These are phyloP conservation scores for Orbilia brochopaga DNA, from an alignment of 2,329 filamentous ascomycete genomes.

Conservation along the genomic window DNA sequence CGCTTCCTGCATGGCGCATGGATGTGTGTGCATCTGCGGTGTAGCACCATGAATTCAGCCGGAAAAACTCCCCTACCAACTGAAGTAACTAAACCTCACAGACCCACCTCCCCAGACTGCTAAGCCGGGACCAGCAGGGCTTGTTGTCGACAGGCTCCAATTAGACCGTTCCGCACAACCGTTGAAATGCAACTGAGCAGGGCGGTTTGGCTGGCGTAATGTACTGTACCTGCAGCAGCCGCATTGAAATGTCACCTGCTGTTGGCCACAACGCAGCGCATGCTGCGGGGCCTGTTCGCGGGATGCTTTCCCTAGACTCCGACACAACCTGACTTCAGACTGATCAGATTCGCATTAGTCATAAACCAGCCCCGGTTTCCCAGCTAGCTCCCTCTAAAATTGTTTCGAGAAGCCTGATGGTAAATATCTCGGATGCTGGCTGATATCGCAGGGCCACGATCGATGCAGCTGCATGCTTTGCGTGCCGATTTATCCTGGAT, in stretches of 20 bases:
- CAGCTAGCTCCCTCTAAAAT: conserved; percentile 7
- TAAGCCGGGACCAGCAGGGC: conserved; percentile 34
- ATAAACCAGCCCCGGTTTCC: conserved; percentile 1
- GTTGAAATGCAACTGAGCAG: conserved; percentile 7
- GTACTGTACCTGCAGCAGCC: conserved; percentile 4
- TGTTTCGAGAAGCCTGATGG: neutral
- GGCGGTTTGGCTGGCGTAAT: conserved; percentile 6
- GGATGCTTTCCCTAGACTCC: conserved; percentile 50
- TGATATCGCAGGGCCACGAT: neutral
- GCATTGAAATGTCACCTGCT: neutral
- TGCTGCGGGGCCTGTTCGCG: conserved; percentile 11
- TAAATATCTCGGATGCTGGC: neutral
- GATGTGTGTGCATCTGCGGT: neutral
- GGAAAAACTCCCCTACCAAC: conserved; percentile 47
- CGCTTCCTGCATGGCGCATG: neutral
- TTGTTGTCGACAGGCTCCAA: conserved; percentile 27
- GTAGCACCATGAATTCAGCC: conserved; percentile 39
- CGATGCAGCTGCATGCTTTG: neutral
- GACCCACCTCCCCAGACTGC: conserved; percentile 27
- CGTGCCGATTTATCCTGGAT: neutral
- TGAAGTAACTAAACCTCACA: too few relatives aligned
- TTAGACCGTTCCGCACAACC: conserved; percentile 49
- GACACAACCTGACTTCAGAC: conserved; percentile 6
- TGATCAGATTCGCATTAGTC: conserved; percentile 8
- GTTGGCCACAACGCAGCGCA: conserved; percentile 20